Conservation (phyloP, 2,329 filamentous ascomycete species). For the Alternaria infectoria region DNA sequence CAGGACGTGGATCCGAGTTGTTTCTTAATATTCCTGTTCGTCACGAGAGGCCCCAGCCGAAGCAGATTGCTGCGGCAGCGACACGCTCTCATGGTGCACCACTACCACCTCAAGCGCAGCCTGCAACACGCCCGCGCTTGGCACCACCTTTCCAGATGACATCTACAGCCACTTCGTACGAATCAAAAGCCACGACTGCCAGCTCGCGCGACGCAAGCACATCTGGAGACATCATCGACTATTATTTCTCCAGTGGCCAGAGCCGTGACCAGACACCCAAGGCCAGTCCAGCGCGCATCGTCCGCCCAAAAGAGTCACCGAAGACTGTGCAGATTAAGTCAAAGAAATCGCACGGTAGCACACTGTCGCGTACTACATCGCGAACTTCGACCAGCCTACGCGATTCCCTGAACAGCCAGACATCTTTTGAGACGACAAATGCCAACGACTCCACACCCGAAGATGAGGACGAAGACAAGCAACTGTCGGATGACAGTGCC, state of each 20-base stretch:
- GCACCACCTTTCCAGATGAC: slow-evolving; percentile 22
- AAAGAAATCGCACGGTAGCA: slow-evolving; percentile 37
- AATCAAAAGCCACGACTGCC: slow-evolving; percentile 24
- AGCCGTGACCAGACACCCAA: slow-evolving; percentile 17
- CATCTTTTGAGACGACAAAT: slow-evolving; percentile 56
- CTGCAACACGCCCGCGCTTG: slow-evolving; percentile 10
- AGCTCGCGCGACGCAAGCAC: slow-evolving; percentile 30
- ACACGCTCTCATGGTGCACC: slow-evolving; percentile 15
- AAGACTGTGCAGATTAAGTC: slow-evolving; percentile 26
- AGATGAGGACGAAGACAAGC: slow-evolving; percentile 49
- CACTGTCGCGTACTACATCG: slow-evolving; percentile 33
- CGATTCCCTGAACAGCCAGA: slow-evolving; percentile 47
- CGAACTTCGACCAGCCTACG: slow-evolving; percentile 38
- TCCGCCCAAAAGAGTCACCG: slow-evolving; percentile 24
- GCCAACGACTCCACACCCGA: slow-evolving; percentile 56
- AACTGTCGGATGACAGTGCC: slow-evolving; percentile 27
- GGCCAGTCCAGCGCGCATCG: slow-evolving; percentile 17
- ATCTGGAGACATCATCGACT: slow-evolving; percentile 45
- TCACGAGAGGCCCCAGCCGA: slow-evolving; percentile 34
- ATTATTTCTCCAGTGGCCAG: slow-evolving; percentile 40
- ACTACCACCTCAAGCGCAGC: slow-evolving; percentile 7
- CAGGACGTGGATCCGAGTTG: slow-evolving; percentile 30
- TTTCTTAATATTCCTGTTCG: slow-evolving; percentile 42
- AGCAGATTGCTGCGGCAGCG: slow-evolving; percentile 12
- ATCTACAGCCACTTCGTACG: slow-evolving; percentile 18